Evolutionary conservation across 495 filamentous ascomycete genomes (phyloP).

Genomic region (Penicillium riverlandense): DNA sequence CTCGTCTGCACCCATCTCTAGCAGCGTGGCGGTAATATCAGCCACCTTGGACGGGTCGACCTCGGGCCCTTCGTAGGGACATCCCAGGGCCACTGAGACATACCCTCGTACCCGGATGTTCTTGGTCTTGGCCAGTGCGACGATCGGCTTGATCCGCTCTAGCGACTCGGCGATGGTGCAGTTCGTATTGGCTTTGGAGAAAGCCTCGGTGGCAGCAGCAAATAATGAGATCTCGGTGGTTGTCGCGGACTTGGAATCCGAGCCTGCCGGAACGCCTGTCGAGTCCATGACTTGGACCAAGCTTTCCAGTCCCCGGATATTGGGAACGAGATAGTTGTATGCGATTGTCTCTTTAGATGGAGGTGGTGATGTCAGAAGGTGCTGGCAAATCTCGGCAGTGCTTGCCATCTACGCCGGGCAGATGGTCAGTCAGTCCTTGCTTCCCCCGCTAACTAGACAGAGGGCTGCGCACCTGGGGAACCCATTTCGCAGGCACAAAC

Average conservation of each 20-base stretch:
- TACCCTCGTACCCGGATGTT: conserved; percentile 81
- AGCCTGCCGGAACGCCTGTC: conserved; percentile 33
- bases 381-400: conserved; percentile 71
- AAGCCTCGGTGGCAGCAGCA: conserved; percentile 84
- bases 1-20: conserved; percentile 95
- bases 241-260: conserved; percentile 21
- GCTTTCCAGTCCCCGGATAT: conserved; percentile 67
- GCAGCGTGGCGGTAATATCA: conserved; percentile 68
- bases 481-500: conserved; percentile 96
- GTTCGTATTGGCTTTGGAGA: conserved; percentile 88
- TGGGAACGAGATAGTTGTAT: conserved; percentile 92
- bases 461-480: conserved; percentile 65
- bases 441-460: no score
- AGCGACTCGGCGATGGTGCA: conserved; percentile 79
- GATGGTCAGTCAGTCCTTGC: no score
- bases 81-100: conserved; percentile 89
- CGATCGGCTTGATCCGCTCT: conserved; percentile 66
- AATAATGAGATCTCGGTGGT: conserved; percentile 82
- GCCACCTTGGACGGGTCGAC: conserved; percentile 74
- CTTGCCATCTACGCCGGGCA: conserved; percentile 69
- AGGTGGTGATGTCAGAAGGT: conserved; percentile 57
- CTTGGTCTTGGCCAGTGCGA: conserved; percentile 60
- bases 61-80: conserved; percentile 87
- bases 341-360: conserved; percentile 57
- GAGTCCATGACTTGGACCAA: conserved; percentile 38